Evolutionary conservation across 176 grass and related monocot genomes (phyloP), one percentile per base, ranked within the genome.

Genomic region (Raddia distichophylla): DNA sequence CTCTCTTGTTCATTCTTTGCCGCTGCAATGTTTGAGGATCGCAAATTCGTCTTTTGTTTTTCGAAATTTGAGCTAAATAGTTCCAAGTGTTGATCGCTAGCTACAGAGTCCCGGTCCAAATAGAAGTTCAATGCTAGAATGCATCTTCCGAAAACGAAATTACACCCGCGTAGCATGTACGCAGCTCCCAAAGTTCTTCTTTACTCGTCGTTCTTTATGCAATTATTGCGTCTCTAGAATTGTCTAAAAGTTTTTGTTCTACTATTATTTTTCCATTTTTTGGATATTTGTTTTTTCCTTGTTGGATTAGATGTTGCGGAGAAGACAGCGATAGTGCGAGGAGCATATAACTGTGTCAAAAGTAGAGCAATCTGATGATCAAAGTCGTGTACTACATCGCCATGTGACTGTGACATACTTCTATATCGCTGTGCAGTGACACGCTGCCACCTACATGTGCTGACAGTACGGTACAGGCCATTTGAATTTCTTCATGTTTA

Each of bases 371-470:
- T 71, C 56, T 77, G 18, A n/a, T 27, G 27, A 27, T 27, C 0
- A 27, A 27, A 27, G 27, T 27, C 27, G 0, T 27, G 27, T 27
- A 27, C 27, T 27, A 27, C 27, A 27, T 27, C 27, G 27, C 27
- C 27, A 27, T 27, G 33, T n/a, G 76, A 89, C 19, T n/a, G 7
- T 15, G 81, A 84, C 75, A 20, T 67, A 27, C 27, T 27, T 27
- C 27, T 27, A 5, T 17, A 64, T 37, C 60, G 44, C 1, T 51
- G 68, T 17, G 60, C 60, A 22, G 14, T 80, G 60, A 12, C 16
- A 4, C 59, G 58, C 11, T 65, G 67, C 67, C 68, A 74, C 76
- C 11, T 48, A 52, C 61, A 2, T 0, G 2, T 57, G 48, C 48
- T 33, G 47, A 18, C 58, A 60, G 37, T 40, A 40, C 20, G 12